A percentile compares a stretch with the other conserved stretches of the same genome.
phyloP scores from a whole-genome alignment of 2,329 filamentous ascomycete genomes.

The Pseudocercospora fijiensis region DNA sequence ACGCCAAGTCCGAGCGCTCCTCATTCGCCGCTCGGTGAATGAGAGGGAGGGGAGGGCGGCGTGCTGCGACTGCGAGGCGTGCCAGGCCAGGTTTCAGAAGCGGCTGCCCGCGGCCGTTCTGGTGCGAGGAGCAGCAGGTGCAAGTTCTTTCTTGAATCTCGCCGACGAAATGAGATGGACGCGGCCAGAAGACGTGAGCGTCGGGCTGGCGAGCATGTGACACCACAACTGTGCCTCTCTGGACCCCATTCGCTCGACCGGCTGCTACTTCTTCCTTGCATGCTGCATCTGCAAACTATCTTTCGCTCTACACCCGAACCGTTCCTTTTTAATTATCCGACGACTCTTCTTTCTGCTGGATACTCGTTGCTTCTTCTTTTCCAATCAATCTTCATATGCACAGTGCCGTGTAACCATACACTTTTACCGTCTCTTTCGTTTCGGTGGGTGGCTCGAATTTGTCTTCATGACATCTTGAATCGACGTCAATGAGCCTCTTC shows the following conservation, averaged over 20 bases:
- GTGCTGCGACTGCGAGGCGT: conserved; percentile 3
- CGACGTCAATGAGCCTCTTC: conserved; percentile 38
- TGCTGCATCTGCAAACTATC: conserved; percentile 1
- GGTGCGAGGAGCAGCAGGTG: conserved; percentile 17
- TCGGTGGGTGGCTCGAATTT: conserved; percentile 8
- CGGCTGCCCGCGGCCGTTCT: conserved; percentile 18
- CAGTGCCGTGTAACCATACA: not conserved
- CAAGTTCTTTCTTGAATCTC: not conserved
- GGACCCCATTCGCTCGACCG: conserved; percentile 7
- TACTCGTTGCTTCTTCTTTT: conserved; percentile 9
- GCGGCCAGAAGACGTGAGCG: conserved; percentile 11
- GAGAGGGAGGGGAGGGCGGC: conserved; percentile 19
- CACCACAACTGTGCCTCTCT: not conserved
- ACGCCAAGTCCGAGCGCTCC: conserved; percentile 4
- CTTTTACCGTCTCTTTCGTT: conserved; percentile 1
- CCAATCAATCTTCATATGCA: conserved; percentile 4
- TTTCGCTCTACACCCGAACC: not conserved
- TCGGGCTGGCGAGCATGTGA: not conserved
- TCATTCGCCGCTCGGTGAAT: conserved; percentile 22
- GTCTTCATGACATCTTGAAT: conserved; percentile 26
- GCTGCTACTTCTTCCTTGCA: conserved; percentile 13
- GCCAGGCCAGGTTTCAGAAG: conserved; percentile 9
- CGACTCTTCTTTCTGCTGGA: not conserved
- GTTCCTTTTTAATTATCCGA: conserved; percentile 4
- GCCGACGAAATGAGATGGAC: conserved; percentile 16